phyloP scores from a whole-genome alignment of 495 filamentous ascomycete species.

The Hyaloscypha variabilis region DNA sequence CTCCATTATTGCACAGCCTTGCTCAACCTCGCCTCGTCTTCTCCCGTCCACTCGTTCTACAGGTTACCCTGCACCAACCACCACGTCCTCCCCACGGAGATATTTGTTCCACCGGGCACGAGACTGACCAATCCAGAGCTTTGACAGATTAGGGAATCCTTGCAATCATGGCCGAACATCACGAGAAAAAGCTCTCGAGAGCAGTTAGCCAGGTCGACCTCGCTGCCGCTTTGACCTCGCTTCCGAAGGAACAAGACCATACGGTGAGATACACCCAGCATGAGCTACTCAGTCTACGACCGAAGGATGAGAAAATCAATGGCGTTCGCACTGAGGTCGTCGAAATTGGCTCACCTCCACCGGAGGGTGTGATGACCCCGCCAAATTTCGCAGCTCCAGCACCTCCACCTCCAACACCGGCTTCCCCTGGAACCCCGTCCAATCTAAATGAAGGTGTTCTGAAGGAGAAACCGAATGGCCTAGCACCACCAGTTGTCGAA shows the following conservation, averaged over 20 bases:
- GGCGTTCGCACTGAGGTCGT: not conserved
- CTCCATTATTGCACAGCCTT: conserved; percentile 1
- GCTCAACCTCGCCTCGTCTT: not conserved
- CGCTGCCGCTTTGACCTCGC: conserved; percentile 8
- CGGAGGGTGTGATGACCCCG: conserved; percentile 17
- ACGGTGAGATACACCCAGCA: conserved; percentile 16
- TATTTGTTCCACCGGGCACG: not conserved
- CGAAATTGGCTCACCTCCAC: not conserved
- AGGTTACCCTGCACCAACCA: not conserved
- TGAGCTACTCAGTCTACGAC: conserved; percentile 19
- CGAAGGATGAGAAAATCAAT: not conserved
- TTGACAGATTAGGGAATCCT: not conserved
- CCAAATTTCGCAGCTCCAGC: conserved; percentile 6
- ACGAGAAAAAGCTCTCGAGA: conserved; percentile 19
- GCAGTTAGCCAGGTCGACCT: conserved; percentile 24
- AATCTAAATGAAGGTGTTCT: not conserved
- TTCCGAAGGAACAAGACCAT: not conserved
- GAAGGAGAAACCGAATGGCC: not conserved
- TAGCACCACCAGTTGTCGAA: not conserved
- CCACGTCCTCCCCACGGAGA: not conserved
- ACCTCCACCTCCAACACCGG: conserved; percentile 20
- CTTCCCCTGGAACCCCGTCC: conserved; percentile 5
- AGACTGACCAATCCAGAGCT: not conserved
- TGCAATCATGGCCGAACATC: not conserved
- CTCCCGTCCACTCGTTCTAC: conserved; percentile 1